These are phyloP conservation scores for Venturia nashicola DNA, from an alignment of 2,329 filamentous ascomycete species.

Conservation along the genomic window DNA sequence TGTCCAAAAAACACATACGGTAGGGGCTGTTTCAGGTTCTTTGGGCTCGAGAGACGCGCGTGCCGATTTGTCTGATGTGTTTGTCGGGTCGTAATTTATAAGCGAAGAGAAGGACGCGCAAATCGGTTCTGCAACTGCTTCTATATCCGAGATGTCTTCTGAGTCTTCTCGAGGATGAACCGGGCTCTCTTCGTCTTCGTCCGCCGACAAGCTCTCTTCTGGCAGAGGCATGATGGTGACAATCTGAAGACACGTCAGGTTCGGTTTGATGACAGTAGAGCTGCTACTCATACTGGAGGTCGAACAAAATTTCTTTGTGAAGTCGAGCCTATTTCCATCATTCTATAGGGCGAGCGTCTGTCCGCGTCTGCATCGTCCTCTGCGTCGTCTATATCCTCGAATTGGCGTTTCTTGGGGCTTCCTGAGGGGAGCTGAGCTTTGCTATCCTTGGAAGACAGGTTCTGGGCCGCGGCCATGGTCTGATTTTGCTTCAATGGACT, in stretches of 20 bases:
- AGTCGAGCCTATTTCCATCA: not conserved
- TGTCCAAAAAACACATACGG: not conserved
- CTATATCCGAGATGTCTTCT: not conserved
- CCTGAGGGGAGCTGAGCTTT: not conserved
- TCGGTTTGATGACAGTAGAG: not conserved
- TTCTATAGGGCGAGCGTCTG: not conserved
- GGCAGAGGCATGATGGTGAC: slow-evolving; percentile 3
- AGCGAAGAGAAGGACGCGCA: slow-evolving; percentile 34
- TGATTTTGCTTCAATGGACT: slow-evolving; percentile 6
- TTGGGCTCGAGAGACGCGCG: not conserved
- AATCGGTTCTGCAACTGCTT: slow-evolving; percentile 10
- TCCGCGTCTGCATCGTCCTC: not conserved
- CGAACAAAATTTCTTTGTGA: not conserved
- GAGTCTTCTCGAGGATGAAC: not conserved
- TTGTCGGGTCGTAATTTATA: slow-evolving; percentile 31
- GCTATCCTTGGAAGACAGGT: not conserved
- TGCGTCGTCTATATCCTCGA: not conserved
- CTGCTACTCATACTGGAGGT: not conserved
- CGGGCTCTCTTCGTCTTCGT: slow-evolving; percentile 3
- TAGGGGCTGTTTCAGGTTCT: not conserved
- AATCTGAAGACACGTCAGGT: not conserved
- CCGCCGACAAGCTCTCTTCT: not conserved
- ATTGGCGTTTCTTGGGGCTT: not conserved
- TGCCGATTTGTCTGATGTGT: slow-evolving; percentile 16
- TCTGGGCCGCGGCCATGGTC: not conserved